Base-by-base conservation (phyloP, 2,329 filamentous ascomycete species). In the Fusarium pseudograminearum region DNA sequence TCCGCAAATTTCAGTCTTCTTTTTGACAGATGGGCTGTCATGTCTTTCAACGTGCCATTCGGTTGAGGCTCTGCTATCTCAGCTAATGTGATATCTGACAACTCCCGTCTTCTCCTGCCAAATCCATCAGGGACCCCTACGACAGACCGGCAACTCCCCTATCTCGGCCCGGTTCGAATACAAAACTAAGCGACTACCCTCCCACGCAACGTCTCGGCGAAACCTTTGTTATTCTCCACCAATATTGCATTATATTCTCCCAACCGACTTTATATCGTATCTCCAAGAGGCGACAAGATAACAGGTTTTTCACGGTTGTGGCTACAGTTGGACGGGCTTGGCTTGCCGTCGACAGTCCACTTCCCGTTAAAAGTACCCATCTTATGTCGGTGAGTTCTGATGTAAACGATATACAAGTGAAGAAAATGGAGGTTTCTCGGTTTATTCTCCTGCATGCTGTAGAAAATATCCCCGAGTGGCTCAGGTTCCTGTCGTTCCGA, bases 161-260 rank as follows among this genome's bases (percentile, higher is more conserved):
- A 20, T n/a, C 18, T 46, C 26, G 44, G 26, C 44, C 44, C 26
- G 26, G 28, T 9, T 46, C 44, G 18, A 46, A 20, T 46, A 31
- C 26, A 30, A 30, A 20, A 46, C 28, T 46, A 20, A 30, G 28
- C 44, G 26, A 30, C n/a, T 8, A 2, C 26, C 36, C n/a, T 45
- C 16, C 18, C 26, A 30, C 18, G 18, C 42, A 14, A 45, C 24
- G 7, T 45, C 42, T 45, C 42, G 42, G 42, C 42, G 42, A 45
- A 20, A 30, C 42, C 12, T 45, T 45, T 45, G 42, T 45, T 30
- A 45, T 45, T 30, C 42, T 20, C 42, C 42, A 45, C 42, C 42
- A 20, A 30, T 14, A 45, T 30, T 30, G 26, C 26, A 30, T 45
- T 20, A n/a, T 20, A 45, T 45, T 10, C 8, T 20, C n/a, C n/a